These are phyloP conservation scores for Tolypocladium pustulatum DNA, from an alignment of 2,329 filamentous ascomycete species.

Conservation along the genomic window DNA sequence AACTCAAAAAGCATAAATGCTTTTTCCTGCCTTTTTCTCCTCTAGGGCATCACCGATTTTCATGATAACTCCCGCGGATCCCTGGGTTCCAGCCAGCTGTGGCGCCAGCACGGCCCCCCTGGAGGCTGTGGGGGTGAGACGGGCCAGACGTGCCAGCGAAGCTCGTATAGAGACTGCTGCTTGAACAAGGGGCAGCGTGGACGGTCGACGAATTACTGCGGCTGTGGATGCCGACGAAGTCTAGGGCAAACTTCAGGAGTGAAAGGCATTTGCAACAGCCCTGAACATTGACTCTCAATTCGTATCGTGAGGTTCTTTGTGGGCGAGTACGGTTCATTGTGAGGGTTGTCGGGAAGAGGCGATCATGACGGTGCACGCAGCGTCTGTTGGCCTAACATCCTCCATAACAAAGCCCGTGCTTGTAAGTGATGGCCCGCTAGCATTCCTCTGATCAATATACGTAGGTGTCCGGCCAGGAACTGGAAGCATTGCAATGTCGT, in stretches of 20 bases:
- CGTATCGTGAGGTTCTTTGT: not conserved
- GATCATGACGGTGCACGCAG: not conserved
- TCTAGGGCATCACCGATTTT: too few species aligned
- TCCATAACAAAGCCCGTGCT: not conserved
- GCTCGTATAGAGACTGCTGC: too few species aligned
- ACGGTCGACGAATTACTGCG: constrained; percentile 22
- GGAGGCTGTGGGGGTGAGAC: too few species aligned
- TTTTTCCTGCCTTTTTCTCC: not conserved
- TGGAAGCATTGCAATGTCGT: too few species aligned
- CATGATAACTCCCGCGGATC: too few species aligned
- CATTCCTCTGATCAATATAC: not conserved
- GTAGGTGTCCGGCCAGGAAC: too few species aligned
- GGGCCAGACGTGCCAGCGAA: too few species aligned
- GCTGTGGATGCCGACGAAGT: constrained; percentile 22
- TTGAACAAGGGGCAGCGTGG: constrained; percentile 28
- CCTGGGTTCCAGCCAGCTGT: too few species aligned
- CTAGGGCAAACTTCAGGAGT: constrained; percentile 14
- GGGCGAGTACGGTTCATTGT: not conserved
- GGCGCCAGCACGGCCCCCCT: too few species aligned
- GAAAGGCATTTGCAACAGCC: not conserved
- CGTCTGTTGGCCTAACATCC: not conserved
- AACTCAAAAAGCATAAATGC: not conserved
- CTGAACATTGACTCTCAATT: not conserved
- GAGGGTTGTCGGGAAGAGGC: not conserved
- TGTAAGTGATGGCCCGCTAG: not conserved